Evolutionary conservation across 164 flowering plant genomes (phyloP).

Genomic region (Chloranthus sessilifolius): DNA sequence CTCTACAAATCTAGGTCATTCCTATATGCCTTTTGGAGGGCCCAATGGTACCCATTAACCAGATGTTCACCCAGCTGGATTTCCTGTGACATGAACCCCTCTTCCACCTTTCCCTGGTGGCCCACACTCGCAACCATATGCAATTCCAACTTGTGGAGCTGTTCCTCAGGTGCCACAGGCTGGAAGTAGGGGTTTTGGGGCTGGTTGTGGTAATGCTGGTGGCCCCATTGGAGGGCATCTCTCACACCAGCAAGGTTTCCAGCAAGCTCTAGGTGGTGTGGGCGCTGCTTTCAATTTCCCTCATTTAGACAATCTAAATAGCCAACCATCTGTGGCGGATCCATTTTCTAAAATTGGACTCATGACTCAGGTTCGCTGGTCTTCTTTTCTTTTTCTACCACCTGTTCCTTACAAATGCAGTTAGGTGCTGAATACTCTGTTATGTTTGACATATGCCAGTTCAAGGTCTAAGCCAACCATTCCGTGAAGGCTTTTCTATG

Average conservation of each 20-base stretch:
- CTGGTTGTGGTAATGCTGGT: slow-evolving; percentile 96
- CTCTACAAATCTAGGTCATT: slow-evolving; percentile 46
- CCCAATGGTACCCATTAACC: slow-evolving; percentile 90
- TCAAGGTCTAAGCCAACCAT: slow-evolving; percentile 82
- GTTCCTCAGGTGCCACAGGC: slow-evolving; percentile 92
- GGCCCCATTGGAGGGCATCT: slow-evolving; percentile 90
- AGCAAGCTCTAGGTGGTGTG: slow-evolving; percentile 59
- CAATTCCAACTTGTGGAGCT: slow-evolving; percentile 94
- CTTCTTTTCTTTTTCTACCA: background rate
- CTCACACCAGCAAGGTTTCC: slow-evolving; percentile 86
- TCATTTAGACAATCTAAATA: slow-evolving; percentile 66
- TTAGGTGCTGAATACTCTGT: too few relatives aligned
- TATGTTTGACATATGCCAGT: slow-evolving; percentile 51
- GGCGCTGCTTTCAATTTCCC: slow-evolving; percentile 82
- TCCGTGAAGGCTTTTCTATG: slow-evolving; percentile 89
- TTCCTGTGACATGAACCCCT: slow-evolving; percentile 81
- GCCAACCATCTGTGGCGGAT: slow-evolving; percentile 87
- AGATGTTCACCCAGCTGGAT: slow-evolving; percentile 75
- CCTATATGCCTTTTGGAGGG: slow-evolving; percentile 70
- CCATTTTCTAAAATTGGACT: slow-evolving; percentile 92
- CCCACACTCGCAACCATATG: slow-evolving; percentile 92
- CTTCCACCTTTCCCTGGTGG: slow-evolving; percentile 80
- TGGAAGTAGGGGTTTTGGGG: slow-evolving; percentile 90
- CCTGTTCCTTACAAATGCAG: too few relatives aligned
- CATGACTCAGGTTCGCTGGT: slow-evolving; percentile 54